Conservation (phyloP, 1,284 basidiomycete genomes). For the Cystobasidium sp. region DNA sequence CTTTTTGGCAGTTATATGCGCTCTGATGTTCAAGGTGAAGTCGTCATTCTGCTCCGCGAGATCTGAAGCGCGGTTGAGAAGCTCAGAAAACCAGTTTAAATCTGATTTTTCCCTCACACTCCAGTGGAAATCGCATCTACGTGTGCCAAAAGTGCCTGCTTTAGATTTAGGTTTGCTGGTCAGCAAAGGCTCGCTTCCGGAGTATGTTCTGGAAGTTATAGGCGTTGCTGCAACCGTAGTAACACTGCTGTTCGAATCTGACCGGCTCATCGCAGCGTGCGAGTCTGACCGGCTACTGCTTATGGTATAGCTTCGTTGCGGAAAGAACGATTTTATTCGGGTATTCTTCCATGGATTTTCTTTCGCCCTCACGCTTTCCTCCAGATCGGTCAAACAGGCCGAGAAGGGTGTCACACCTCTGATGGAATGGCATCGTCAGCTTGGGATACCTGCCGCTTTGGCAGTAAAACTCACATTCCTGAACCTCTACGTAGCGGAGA, state of each 20-base stretch:
- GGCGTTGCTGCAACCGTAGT: neutral
- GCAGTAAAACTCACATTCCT: neutral
- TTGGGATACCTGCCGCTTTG: too few species aligned
- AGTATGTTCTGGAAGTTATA: too few species aligned
- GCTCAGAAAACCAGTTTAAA: constrained; percentile 32
- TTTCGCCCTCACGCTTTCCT: constrained; percentile 18
- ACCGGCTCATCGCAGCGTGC: neutral
- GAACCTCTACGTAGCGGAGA: neutral
- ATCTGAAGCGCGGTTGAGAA: constrained; percentile 19
- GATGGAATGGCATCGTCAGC: neutral
- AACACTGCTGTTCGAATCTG: neutral
- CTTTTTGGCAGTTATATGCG: constrained; percentile 25
- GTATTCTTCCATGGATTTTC: constrained; percentile 35
- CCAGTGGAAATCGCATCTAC: constrained; percentile 34
- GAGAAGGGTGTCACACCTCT: constrained; percentile 38
- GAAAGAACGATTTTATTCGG: constrained; percentile 20
- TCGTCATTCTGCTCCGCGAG: constrained; percentile 16
- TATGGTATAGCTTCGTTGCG: constrained; percentile 5
- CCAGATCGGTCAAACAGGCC: constrained; percentile 29
- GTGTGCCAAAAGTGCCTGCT: constrained; percentile 13
- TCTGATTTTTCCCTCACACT: constrained; percentile 23
- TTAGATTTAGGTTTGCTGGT: neutral
- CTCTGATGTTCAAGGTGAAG: constrained; percentile 28
- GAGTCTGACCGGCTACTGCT: neutral
- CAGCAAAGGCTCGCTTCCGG: neutral